phyloP scores from a whole-genome alignment of 129 eudicot genomes.

The Flaveria bidentis region DNA sequence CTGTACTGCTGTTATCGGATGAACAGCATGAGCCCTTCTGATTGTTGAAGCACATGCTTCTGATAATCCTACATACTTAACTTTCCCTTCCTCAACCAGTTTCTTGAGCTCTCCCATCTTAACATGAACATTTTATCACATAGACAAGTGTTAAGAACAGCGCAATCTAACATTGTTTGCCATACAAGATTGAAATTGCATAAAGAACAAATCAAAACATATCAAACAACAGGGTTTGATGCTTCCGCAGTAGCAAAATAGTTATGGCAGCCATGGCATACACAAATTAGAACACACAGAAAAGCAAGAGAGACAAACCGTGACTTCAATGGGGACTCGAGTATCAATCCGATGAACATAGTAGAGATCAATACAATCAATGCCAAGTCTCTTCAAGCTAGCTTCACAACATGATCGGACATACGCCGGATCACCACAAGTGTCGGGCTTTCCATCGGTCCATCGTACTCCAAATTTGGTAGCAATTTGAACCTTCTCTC shows the following conservation, averaged over 20 bases:
- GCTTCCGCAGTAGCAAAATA: not conserved
- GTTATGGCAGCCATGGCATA: not conserved
- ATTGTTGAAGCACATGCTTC: conserved; percentile 73
- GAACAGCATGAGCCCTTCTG: conserved; percentile 79
- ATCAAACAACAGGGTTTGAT: conserved; percentile 4
- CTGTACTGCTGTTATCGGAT: conserved; percentile 73
- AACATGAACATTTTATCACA: not conserved
- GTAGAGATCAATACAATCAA: conserved; percentile 54
- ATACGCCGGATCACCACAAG: conserved; percentile 49
- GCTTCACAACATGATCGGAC: conserved; percentile 57
- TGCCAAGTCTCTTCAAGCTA: conserved; percentile 54
- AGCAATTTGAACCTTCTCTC: conserved; percentile 51
- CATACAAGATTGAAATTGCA: too few relatives aligned
- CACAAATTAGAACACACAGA: not conserved
- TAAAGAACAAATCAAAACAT: not conserved
- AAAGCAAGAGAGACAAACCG: conserved; percentile 39
- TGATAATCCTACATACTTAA: conserved; percentile 70
- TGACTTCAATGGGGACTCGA: conserved; percentile 50
- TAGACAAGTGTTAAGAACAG: not conserved
- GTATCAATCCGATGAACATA: conserved; percentile 49
- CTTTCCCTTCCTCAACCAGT: conserved; percentile 71
- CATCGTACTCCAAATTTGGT: conserved; percentile 43
- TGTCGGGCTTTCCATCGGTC: conserved; percentile 23
- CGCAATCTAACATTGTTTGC: not conserved
- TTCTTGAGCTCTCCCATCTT: conserved; percentile 68